Evolutionary conservation across 2,329 filamentous ascomycete species (phyloP).

Genomic region (Pseudogymnoascus sp.): DNA sequence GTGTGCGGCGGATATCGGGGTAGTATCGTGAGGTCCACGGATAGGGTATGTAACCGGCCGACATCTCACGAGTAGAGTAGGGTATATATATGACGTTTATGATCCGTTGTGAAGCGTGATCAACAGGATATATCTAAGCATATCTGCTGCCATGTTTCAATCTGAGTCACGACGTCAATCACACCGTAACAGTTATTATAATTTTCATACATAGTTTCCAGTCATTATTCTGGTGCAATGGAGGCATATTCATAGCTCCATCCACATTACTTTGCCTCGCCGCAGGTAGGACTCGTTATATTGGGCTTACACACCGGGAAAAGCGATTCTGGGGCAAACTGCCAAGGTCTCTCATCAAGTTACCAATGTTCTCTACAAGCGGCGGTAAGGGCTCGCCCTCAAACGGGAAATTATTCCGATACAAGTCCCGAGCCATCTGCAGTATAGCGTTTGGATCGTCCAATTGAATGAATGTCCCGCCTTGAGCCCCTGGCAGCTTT

Average conservation of each 20-base stretch:
- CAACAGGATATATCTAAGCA: too few relatives aligned
- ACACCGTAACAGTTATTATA: too few relatives aligned
- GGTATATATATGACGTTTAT: too few relatives aligned
- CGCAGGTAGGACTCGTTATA: not conserved
- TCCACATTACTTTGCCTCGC: not conserved
- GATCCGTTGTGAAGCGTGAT: too few relatives aligned
- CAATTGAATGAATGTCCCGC: constrained; percentile 36
- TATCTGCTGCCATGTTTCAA: too few relatives aligned
- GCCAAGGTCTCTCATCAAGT: constrained; percentile 53
- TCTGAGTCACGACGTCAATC: too few relatives aligned
- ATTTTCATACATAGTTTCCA: too few relatives aligned
- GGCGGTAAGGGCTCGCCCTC: constrained; percentile 42
- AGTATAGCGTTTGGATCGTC: constrained; percentile 52
- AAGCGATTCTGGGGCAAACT: constrained; percentile 35
- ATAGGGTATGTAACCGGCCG: too few relatives aligned
- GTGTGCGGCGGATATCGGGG: too few relatives aligned
- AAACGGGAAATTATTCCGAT: constrained; percentile 44
- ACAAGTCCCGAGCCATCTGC: constrained; percentile 47
- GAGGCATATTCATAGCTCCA: not conserved
- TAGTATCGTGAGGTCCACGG: too few relatives aligned
- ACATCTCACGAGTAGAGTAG: too few relatives aligned
- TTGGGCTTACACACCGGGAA: not conserved
- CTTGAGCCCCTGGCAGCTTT: constrained; percentile 11
- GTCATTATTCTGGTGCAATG: too few relatives aligned
- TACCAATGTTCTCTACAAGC: constrained; percentile 59